A percentile compares a stretch with the other conserved stretches of the same genome.
phyloP scores from a whole-genome alignment of 805 yeast species.

The Ogataea pini region DNA sequence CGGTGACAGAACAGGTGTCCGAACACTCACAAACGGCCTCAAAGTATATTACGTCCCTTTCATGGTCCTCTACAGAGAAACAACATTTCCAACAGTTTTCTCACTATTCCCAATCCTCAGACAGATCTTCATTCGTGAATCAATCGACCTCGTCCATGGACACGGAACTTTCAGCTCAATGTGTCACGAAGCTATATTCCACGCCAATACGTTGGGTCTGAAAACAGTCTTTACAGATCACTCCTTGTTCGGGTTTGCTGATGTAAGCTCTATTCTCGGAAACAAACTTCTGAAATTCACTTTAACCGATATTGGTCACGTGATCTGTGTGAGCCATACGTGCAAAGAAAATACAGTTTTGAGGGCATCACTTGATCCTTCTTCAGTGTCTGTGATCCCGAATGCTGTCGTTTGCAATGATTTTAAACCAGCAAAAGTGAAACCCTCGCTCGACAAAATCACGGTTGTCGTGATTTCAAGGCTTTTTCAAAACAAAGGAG shows the following conservation, averaged over 20 bases:
- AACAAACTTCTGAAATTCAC: conserved; percentile 85
- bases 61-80: conserved; percentile 74
- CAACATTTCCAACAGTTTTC: conserved; percentile 87
- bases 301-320: conserved; percentile 82
- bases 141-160: conserved; percentile 88
- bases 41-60: conserved; percentile 92
- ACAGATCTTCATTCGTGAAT: conserved; percentile 81
- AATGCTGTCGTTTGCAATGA: conserved; percentile 90
- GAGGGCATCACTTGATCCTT: conserved; percentile 80
- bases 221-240: conserved; percentile 94
- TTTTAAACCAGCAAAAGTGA: conserved; percentile 53
- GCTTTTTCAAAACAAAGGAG: conserved; percentile 94
- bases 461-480: conserved; percentile 91
- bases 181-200: conserved; percentile 90
- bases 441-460: conserved; percentile 44
- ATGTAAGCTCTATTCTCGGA: conserved; percentile 77
- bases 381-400: conserved; percentile 84
- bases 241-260: conserved; percentile 91
- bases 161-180: conserved; percentile 88
- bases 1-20: conserved; percentile 76
- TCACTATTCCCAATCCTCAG: conserved; percentile 83
- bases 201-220: conserved; percentile 89
- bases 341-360: conserved; percentile 95
- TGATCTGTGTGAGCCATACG: conserved; percentile 95
- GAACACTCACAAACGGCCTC: conserved; percentile 84